Evolutionary conservation across 768 basidiomycete species (phyloP).

Genomic region (Tephrocybe sp.): DNA sequence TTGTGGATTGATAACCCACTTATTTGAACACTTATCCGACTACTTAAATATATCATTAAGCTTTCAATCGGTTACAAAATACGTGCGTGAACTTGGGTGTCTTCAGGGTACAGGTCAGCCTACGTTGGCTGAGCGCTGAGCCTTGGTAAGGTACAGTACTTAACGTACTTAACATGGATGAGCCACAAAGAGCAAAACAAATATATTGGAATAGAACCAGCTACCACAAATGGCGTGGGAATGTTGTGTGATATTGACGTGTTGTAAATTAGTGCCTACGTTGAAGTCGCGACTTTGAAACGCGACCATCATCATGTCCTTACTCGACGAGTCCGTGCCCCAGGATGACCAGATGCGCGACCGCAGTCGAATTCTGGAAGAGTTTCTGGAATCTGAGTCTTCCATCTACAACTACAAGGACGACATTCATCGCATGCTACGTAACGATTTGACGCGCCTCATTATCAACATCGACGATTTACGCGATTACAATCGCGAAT

Average conservation of each 20-base stretch:
- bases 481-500: constrained; percentile 88
- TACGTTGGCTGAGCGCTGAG: no score
- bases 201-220: no score
- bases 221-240: constrained; percentile 7
- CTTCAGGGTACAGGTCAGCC: no score
- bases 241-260: constrained; percentile 15
- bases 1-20: no score
- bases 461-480: constrained; percentile 96
- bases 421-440: constrained; percentile 80
- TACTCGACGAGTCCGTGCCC: constrained; percentile 58
- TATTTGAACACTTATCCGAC: no score
- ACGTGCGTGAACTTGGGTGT: no score
- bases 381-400: constrained; percentile 74
- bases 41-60: no score
- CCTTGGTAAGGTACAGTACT: no score
- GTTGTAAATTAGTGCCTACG: constrained; percentile 2
- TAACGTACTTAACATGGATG: no score
- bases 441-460: constrained; percentile 81
- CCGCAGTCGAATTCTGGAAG: constrained; percentile 76
- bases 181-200: no score
- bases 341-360: constrained; percentile 76
- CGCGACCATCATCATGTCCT: constrained; percentile 32
- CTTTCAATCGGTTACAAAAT: no score
- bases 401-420: constrained; percentile 80
- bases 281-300: neutral